Evolutionary conservation across 768 basidiomycete species (phyloP).

Genomic region (Glaciozyma antarctica): DNA sequence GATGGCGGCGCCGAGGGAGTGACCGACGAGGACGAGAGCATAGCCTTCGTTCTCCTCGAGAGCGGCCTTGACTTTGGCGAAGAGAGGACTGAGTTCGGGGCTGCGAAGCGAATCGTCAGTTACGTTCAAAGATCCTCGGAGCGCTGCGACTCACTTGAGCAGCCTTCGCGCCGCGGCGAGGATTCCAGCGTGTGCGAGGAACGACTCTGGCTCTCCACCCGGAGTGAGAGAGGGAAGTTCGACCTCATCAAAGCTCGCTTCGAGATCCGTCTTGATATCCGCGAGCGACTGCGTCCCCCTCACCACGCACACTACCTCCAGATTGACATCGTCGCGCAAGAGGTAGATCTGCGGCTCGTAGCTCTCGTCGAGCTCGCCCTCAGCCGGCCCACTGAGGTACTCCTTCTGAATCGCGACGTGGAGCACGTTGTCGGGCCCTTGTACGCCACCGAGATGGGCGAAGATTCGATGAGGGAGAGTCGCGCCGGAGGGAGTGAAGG

Average conservation of each 20-base stretch:
- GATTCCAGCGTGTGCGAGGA: constrained; percentile 21
- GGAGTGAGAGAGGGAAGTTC: background rate
- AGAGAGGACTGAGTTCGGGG: constrained; percentile 3
- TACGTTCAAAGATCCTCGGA: background rate
- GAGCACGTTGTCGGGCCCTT: constrained; percentile 15
- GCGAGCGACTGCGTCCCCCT: constrained; percentile 27
- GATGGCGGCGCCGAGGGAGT: constrained; percentile 26
- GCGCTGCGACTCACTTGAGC: background rate
- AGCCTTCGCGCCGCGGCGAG: constrained; percentile 17
- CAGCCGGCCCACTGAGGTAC: background rate
- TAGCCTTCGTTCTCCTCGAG: constrained; percentile 16
- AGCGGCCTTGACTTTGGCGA: constrained; percentile 3
- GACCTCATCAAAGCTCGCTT: constrained; percentile 13
- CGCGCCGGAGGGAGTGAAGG: constrained; percentile 19
- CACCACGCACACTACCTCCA: constrained; percentile 21
- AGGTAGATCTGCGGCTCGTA: constrained; percentile 27
- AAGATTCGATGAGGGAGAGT: constrained; percentile 23
- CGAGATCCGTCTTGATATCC: constrained; percentile 26
- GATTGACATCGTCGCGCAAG: constrained; percentile 17
- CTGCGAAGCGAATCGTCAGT: background rate
- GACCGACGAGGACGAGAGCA: constrained; percentile 22
- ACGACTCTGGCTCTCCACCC: background rate
- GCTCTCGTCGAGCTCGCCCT: background rate
- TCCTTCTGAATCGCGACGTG: constrained; percentile 16
- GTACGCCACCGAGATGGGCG: constrained; percentile 25